Evolutionary conservation across 2,329 filamentous ascomycete genomes (phyloP).

Genomic region (Penicillium fuscoglaucum): DNA sequence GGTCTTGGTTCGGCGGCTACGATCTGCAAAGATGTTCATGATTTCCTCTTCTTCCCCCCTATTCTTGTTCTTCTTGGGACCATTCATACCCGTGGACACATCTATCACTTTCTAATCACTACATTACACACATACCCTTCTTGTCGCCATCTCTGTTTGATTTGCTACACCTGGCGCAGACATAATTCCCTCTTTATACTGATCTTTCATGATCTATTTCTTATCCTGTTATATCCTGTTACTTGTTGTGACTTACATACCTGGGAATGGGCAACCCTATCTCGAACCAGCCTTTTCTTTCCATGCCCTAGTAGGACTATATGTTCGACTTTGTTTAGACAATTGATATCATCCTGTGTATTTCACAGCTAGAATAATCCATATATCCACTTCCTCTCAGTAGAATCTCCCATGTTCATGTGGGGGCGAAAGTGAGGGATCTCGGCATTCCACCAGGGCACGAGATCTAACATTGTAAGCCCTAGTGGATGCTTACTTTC

Average conservation of each 20-base stretch:
- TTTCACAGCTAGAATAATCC: slow-evolving; percentile 13
- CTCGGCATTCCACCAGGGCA: slow-evolving; percentile 22
- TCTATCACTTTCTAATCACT: slow-evolving; percentile 23
- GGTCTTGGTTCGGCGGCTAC: slow-evolving; percentile 15
- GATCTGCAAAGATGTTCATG: slow-evolving; percentile 24
- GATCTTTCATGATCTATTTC: slow-evolving; percentile 23
- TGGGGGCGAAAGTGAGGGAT: slow-evolving; percentile 14
- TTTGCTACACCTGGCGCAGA: slow-evolving; percentile 4
- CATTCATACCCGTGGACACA: slow-evolving; percentile 1
- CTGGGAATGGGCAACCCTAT: slow-evolving; percentile 6
- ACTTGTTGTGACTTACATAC: slow-evolving; percentile 8
- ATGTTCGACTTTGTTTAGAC: not conserved
- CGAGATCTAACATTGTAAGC: slow-evolving; percentile 7
- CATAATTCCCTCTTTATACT: slow-evolving; percentile 8
- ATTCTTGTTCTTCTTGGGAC: slow-evolving; percentile 5
- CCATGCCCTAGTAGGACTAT: slow-evolving; percentile 8
- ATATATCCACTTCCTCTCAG: not conserved
- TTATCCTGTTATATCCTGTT: slow-evolving; percentile 16
- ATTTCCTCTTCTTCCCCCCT: slow-evolving; percentile 8
- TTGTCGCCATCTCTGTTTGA: slow-evolving; percentile 10
- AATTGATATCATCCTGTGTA: slow-evolving; percentile 5
- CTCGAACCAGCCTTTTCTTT: slow-evolving; percentile 4
- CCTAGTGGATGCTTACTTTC: slow-evolving; percentile 3
- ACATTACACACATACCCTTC: slow-evolving; percentile 18
- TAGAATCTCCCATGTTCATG: slow-evolving; percentile 14